phyloP scores from a whole-genome alignment of 495 filamentous ascomycete genomes.

The Penicillium bovifimosum region DNA sequence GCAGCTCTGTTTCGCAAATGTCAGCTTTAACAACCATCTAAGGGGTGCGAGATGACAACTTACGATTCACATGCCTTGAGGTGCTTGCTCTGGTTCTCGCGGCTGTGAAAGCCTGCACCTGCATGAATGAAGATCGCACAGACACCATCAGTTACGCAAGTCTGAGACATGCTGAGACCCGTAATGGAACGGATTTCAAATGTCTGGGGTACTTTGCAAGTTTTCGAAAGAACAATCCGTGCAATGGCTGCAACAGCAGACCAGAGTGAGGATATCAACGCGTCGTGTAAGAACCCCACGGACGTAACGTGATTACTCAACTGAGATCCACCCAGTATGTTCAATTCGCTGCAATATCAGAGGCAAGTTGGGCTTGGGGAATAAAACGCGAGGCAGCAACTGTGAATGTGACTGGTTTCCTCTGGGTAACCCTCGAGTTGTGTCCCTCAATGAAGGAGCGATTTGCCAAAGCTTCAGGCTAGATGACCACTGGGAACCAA shows the following conservation, averaged over 20 bases:
- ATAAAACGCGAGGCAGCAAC: no score
- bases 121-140: constrained; percentile 91
- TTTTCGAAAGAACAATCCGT: background rate
- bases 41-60: constrained; percentile 29
- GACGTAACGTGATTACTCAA: background rate
- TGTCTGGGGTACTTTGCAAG: background rate
- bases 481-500: constrained; percentile 1
- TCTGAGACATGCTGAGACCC: constrained; percentile 23
- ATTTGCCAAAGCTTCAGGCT: background rate
- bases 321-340: background rate
- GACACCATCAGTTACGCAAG: constrained; percentile 36
- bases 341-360: background rate
- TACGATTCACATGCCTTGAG: constrained; percentile 83
- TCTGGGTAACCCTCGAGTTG: no score
- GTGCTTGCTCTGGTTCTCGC: constrained; percentile 75
- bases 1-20: constrained; percentile 56
- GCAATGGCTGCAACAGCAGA: background rate
- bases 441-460: no score
- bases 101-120: constrained; percentile 90
- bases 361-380: background rate
- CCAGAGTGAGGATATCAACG: background rate
- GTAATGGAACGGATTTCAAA: background rate
- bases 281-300: background rate
- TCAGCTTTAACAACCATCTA: background rate
- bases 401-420: no score